Evolutionary conservation across 116 monocot genomes (phyloP), one percentile per base, ranked within the genome.

Genomic region (Cymodocea nodosa): DNA sequence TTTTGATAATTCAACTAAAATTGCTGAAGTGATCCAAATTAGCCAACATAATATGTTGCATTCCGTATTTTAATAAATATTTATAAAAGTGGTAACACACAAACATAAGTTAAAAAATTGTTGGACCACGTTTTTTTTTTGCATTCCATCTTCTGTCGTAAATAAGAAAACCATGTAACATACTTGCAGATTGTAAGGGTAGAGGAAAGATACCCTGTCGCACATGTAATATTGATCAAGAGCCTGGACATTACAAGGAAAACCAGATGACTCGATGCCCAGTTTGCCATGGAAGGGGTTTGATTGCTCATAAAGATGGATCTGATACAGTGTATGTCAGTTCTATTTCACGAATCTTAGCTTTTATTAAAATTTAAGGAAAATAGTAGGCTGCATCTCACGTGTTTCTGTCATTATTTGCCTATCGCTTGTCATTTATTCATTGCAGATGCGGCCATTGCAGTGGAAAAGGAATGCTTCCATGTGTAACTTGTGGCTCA

Each of bases 281-380:
- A 65, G 64, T 70, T 61, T 97, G 97, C 73, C 77, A 91, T 73
- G 97, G 97, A 23, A 81, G 97, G 71, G 97, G 97, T 57, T 80
- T 97, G 73, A 82, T 91, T 58, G 97, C 97, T 71, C 97, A 89
- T 70, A 83, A 74, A 69, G 97, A 97, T 81, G 97, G 97, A 68
- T 97, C 97, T 60, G 97, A 97, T 74, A 87, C 92, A 71, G 72
- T 88, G 97, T 97, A 71, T 76, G 59, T 65, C 0, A 11, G 15
- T 66, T 52, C 64, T 4, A 51, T 15, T 70, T 61, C 16, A 57
- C 23, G 17, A 24, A 23, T 44, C 8, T 44, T 10, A 9, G 4
- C 44, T 44, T 44, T 44, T 12, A 8, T 44, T 12, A 12, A 44
- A 44, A 44, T 30, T 30, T 30, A 44, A 12, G 12, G 7, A 8